Evolutionary conservation across 1,139 yeast genomes (phyloP).

Genomic region (Komagataea norvegica): DNA sequence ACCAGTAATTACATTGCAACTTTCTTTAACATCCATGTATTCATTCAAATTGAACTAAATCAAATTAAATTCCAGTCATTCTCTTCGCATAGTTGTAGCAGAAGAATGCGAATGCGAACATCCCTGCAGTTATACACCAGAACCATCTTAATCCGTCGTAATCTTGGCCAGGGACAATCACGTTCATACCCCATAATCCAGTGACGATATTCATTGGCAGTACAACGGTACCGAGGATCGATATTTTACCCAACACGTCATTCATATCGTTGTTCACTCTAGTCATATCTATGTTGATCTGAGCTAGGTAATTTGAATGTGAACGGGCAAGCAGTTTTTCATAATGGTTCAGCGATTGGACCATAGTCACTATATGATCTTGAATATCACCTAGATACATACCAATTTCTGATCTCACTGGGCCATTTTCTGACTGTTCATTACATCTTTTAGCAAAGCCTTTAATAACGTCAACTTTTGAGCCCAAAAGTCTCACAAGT

Average conservation of each 20-base stretch:
- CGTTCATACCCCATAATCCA: constrained; percentile 99
- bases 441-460: constrained; percentile 90
- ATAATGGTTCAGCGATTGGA: constrained; percentile 86
- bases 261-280: constrained; percentile 96
- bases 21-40: too few relatives aligned
- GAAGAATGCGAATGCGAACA: constrained; percentile 40
- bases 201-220: constrained; percentile 92
- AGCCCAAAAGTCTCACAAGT: constrained; percentile 72
- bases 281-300: constrained; percentile 95
- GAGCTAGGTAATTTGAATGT: constrained; percentile 93
- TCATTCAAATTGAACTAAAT: neutral
- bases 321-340: constrained; percentile 90
- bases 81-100: constrained; percentile 43
- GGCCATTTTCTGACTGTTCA: constrained; percentile 75
- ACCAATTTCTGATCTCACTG: constrained; percentile 66
- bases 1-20: too few relatives aligned
- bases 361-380: constrained; percentile 94
- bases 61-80: constrained; percentile 28
- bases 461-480: constrained; percentile 93
- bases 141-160: constrained; percentile 76
- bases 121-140: constrained; percentile 42
- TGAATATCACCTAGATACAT: constrained; percentile 92
- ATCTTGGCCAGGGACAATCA: constrained; percentile 89
- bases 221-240: constrained; percentile 91
- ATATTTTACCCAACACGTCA: constrained; percentile 89